phyloP scores from a whole-genome alignment of 2,329 filamentous ascomycete genomes.

The Aspergillus pseudotamarii region DNA sequence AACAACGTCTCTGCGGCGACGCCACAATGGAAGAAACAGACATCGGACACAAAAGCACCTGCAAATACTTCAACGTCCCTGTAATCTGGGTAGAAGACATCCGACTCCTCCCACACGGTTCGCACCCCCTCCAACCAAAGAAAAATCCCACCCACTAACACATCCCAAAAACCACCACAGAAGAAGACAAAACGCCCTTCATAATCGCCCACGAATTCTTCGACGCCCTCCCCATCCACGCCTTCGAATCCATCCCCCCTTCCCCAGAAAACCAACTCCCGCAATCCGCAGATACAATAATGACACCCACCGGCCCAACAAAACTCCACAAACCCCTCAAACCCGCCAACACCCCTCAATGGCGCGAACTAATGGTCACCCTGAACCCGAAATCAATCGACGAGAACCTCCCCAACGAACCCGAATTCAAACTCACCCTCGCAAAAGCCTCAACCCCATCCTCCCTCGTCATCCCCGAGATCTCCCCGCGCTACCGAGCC shows the following conservation, averaged over 20 bases:
- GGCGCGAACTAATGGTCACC: constrained; percentile 81
- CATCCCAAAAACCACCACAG: constrained; percentile 39
- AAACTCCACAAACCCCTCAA: constrained; percentile 47
- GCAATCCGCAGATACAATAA: constrained; percentile 55
- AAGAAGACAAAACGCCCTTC: constrained; percentile 75
- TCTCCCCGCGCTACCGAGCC: constrained; percentile 75
- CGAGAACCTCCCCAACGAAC: constrained; percentile 53
- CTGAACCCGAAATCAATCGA: constrained; percentile 63
- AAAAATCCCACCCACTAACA: neutral
- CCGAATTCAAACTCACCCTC: constrained; percentile 86
- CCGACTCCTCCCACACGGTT: constrained; percentile 73
- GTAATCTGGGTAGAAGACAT: constrained; percentile 91
- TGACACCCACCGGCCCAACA: constrained; percentile 52
- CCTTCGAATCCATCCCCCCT: constrained; percentile 76
- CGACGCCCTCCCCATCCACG: constrained; percentile 93
- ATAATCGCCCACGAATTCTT: constrained; percentile 99
- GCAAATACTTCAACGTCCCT: constrained; percentile 74
- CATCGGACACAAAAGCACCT: constrained; percentile 71
- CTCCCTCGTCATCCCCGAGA: constrained; percentile 80
- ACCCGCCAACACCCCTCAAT: constrained; percentile 59
- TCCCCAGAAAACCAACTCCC: constrained; percentile 48
- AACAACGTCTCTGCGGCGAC: constrained; percentile 76
- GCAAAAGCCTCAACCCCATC: constrained; percentile 77
- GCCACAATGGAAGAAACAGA: constrained; percentile 70
- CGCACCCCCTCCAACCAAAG: neutral